Evolutionary conservation across 108 stramenopile genomes (phyloP).

Genomic region (Discostella stelligeroides): DNA sequence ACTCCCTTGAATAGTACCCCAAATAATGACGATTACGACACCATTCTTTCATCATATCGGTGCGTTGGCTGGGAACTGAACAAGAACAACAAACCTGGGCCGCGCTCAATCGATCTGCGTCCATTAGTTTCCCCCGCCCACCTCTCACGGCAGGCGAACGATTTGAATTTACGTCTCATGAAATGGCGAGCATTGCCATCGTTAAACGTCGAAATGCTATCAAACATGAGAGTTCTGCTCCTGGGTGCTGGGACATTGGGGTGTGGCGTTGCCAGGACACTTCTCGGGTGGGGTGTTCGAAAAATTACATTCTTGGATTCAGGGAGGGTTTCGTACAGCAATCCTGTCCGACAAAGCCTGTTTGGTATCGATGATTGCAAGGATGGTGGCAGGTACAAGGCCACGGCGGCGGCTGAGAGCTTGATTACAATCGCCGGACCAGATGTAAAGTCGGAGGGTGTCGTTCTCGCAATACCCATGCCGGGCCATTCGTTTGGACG

Average conservation of each 20-base stretch:
- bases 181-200: conserved; percentile 95
- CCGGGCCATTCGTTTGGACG: conserved; percentile 90
- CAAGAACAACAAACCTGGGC: conserved; percentile 74
- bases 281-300: conserved; percentile 98
- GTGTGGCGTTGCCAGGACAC: conserved; percentile 89
- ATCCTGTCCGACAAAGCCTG: conserved; percentile 97
- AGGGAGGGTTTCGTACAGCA: conserved; percentile 94
- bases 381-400: conserved; percentile 85
- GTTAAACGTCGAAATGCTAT: conserved; percentile 84
- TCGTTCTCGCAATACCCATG: conserved; percentile 95
- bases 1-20: conserved; percentile 1
- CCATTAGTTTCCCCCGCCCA: conserved; percentile 77
- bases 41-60: conserved; percentile 30
- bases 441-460: conserved; percentile 75
- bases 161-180: conserved; percentile 97
- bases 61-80: conserved; percentile 88
- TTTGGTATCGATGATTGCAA: conserved; percentile 91
- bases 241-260: conserved; percentile 98
- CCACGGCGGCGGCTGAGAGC: conserved; percentile 93
- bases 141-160: conserved; percentile 89
- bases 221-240: conserved; percentile 80
- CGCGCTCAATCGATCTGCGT: conserved; percentile 76
- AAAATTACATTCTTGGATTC: conserved; percentile 94
- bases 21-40: conserved; percentile 5
- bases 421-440: conserved; percentile 79